A percentile compares a stretch with the other conserved stretches of the same genome.
Evolutionary conservation across 2,329 filamentous ascomycete genomes (phyloP).

Genomic region (Fusarium lateritium): DNA sequence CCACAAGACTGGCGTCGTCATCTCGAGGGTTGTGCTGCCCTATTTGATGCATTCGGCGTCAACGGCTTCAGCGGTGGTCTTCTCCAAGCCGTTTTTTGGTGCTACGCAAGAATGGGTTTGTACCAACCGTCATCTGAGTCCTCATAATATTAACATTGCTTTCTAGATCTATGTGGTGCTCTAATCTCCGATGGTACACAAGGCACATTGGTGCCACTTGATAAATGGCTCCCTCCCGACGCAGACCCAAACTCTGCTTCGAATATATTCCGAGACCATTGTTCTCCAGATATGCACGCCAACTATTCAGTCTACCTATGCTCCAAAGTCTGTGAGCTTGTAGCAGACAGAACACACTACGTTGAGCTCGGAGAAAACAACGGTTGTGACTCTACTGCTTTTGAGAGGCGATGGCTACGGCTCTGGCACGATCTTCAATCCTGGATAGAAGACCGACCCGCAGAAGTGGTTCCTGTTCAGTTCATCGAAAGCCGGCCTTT

Average conservation of each 20-base stretch:
- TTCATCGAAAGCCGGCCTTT: constrained; percentile 62
- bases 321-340: constrained; percentile 65
- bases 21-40: constrained; percentile 69
- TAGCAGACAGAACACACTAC: constrained; percentile 64
- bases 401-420: constrained; percentile 60
- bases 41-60: constrained; percentile 68
- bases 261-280: constrained; percentile 53
- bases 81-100: constrained; percentile 71
- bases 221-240: constrained; percentile 63
- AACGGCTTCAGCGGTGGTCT: constrained; percentile 67
- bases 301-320: constrained; percentile 72
- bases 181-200: constrained; percentile 69
- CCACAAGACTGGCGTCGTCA: constrained; percentile 68
- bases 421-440: constrained; percentile 66
- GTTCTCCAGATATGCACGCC: constrained; percentile 68
- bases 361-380: constrained; percentile 63
- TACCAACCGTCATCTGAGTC: not conserved
- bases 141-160: constrained; percentile 11
- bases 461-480: constrained; percentile 62
- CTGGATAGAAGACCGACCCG: constrained; percentile 63
- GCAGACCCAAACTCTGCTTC: constrained; percentile 55
- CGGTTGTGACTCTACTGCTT: constrained; percentile 58
- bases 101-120: constrained; percentile 69
- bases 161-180: constrained; percentile 67
- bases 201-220: constrained; percentile 63